phyloP scores from a whole-genome alignment of 2,329 filamentous ascomycete genomes.

The Pyrenophora graminea region DNA sequence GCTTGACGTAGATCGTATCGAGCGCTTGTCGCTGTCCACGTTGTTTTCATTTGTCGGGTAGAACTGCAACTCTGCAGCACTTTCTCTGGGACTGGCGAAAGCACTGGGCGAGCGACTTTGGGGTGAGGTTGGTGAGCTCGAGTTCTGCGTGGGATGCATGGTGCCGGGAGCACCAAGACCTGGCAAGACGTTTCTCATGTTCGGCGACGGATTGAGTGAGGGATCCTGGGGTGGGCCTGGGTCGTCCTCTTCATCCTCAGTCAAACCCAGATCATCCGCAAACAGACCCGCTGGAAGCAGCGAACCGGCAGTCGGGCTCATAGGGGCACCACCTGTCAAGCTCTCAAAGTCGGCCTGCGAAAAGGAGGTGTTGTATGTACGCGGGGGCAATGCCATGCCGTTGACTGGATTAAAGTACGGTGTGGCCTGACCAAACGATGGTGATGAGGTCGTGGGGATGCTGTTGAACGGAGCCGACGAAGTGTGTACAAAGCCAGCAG shows the following conservation, averaged over 20 bases:
- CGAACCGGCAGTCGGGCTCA: slow-evolving; percentile 76
- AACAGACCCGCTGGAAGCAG: slow-evolving; percentile 72
- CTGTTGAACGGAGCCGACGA: slow-evolving; percentile 53
- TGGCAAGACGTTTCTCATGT: slow-evolving; percentile 41
- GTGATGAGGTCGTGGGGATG: slow-evolving; percentile 54
- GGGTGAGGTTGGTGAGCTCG: slow-evolving; percentile 50
- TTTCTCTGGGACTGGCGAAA: slow-evolving; percentile 55
- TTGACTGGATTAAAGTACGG: slow-evolving; percentile 63
- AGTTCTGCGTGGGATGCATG: slow-evolving; percentile 39
- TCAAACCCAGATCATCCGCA: slow-evolving; percentile 64
- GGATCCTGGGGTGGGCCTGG: slow-evolving; percentile 28
- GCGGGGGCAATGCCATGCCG: slow-evolving; percentile 60
- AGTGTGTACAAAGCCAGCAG: slow-evolving; percentile 41
- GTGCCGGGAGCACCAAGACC: slow-evolving; percentile 50
- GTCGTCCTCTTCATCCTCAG: slow-evolving; percentile 40
- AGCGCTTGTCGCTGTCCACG: slow-evolving; percentile 52
- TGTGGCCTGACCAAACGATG: slow-evolving; percentile 56
- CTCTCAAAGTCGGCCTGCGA: slow-evolving; percentile 67
- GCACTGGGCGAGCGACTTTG: slow-evolving; percentile 51
- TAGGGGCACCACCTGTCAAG: slow-evolving; percentile 67
- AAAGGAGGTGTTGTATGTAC: slow-evolving; percentile 41
- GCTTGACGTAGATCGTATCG: slow-evolving; percentile 54
- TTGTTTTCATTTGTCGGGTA: slow-evolving; percentile 47
- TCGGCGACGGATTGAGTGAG: slow-evolving; percentile 35
- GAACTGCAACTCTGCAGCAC: slow-evolving; percentile 49